phyloP scores from a whole-genome alignment of 768 basidiomycete genomes.

The Cubamyces sp. region DNA sequence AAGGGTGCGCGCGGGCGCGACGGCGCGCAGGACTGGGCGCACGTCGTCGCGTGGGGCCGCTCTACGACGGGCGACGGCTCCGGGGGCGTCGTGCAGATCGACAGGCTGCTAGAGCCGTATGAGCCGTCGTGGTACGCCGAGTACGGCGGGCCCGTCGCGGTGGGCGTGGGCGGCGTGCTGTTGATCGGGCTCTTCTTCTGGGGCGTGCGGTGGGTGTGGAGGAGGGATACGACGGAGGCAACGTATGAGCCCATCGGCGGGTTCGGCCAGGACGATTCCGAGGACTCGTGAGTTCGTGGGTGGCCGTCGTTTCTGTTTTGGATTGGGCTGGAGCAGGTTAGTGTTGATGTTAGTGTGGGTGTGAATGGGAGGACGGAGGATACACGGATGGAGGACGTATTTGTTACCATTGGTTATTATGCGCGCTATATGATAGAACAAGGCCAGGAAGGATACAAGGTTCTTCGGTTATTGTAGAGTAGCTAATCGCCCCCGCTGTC shows the following conservation, averaged over 20 bases:
- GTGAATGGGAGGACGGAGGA: neutral
- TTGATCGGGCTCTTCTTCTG: slow-evolving; percentile 73
- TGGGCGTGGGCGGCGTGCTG: slow-evolving; percentile 60
- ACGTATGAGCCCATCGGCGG: slow-evolving; percentile 92
- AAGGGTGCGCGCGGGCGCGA: slow-evolving; percentile 73
- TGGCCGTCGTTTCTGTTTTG: too few relatives aligned
- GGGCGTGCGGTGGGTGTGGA: slow-evolving; percentile 73
- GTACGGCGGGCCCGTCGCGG: slow-evolving; percentile 71
- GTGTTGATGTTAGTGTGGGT: neutral
- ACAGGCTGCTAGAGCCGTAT: slow-evolving; percentile 83
- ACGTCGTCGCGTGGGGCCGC: slow-evolving; percentile 74
- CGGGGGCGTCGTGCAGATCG: slow-evolving; percentile 90
- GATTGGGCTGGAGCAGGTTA: too few relatives aligned
- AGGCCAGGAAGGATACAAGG: neutral
- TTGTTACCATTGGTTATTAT: neutral
- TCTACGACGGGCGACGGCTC: slow-evolving; percentile 71
- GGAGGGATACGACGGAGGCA: slow-evolving; percentile 75
- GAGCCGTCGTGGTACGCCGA: slow-evolving; percentile 83
- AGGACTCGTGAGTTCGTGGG: slow-evolving; percentile 17
- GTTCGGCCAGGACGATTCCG: slow-evolving; percentile 62
- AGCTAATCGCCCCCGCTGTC: slow-evolving; percentile 13
- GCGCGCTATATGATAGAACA: slow-evolving; percentile 19
- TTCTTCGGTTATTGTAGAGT: slow-evolving; percentile 18
- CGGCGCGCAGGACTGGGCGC: slow-evolving; percentile 64
- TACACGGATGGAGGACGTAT: neutral